phyloP scores from a whole-genome alignment of 768 basidiomycete species.

The Cystofilobasidium bisporidii region DNA sequence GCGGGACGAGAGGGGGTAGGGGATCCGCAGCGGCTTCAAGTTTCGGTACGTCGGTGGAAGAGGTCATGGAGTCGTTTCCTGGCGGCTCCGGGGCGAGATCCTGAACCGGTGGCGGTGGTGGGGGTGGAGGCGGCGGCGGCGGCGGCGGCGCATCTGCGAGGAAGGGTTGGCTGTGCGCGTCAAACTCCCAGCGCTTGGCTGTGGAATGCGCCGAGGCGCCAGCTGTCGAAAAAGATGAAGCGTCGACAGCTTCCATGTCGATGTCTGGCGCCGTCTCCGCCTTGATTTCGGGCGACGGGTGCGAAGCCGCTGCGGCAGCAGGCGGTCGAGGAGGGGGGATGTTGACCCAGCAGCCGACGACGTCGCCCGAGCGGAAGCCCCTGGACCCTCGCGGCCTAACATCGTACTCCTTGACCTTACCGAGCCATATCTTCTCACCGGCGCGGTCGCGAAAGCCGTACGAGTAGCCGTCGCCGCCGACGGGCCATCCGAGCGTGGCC shows the following conservation, averaged over 20 bases:
- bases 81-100: background rate
- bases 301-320: background rate
- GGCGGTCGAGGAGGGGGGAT: constrained; percentile 59
- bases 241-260: background rate
- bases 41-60: too few species aligned
- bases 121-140: background rate
- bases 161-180: background rate
- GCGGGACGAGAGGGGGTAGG: too few species aligned
- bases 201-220: constrained; percentile 48
- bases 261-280: background rate
- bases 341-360: constrained; percentile 68
- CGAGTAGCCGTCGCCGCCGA: constrained; percentile 84
- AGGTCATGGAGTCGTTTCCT: too few species aligned
- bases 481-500: constrained; percentile 84
- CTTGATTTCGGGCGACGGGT: too few species aligned
- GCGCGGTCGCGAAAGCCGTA: constrained; percentile 86
- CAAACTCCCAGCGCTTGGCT: constrained; percentile 40
- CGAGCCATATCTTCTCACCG: constrained; percentile 80
- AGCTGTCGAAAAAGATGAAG: too few species aligned
- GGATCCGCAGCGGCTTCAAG: too few species aligned
- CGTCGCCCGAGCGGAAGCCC: constrained; percentile 66
- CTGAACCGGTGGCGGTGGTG: constrained; percentile 34
- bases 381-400: background rate
- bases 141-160: background rate
- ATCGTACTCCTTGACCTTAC: constrained; percentile 67